Conservation (phyloP, 306 rosid genomes). For the Cucurbita pepo region DNA sequence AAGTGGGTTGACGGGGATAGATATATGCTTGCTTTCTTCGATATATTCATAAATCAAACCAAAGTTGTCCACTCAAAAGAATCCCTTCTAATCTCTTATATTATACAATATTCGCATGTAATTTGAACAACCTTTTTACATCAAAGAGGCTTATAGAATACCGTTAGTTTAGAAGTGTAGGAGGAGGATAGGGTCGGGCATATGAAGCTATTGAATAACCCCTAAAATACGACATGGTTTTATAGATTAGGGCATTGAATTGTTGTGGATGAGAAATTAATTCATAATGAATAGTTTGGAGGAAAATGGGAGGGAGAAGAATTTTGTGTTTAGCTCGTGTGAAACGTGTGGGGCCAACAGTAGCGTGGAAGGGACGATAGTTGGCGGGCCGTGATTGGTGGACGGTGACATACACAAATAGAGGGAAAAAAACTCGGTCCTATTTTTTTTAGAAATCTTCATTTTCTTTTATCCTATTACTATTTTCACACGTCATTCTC, state of each 20-base stretch:
- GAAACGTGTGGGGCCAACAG: slow-evolving; percentile 18
- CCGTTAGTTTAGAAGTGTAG: background rate
- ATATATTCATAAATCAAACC: background rate
- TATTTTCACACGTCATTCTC: background rate
- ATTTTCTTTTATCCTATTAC: too few relatives aligned
- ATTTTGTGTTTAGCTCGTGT: background rate
- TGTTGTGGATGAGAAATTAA: background rate
- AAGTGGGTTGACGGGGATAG: background rate
- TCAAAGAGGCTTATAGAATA: background rate
- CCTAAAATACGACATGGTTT: background rate
- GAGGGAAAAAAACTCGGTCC: background rate
- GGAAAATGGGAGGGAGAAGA: too few relatives aligned
- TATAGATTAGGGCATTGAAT: background rate
- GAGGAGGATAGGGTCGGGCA: background rate
- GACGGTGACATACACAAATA: background rate
- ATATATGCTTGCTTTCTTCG: background rate
- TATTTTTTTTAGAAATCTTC: too few relatives aligned
- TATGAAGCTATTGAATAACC: background rate
- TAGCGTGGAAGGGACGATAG: slow-evolving; percentile 1
- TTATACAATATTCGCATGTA: background rate
- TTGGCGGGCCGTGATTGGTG: slow-evolving; percentile 10
- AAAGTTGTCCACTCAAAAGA: background rate
- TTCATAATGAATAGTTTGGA: too few relatives aligned
- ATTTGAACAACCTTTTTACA: background rate
- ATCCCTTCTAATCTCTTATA: background rate